Evolutionary conservation across 331 rosid species (phyloP).

Genomic region (Arachis monticola): DNA sequence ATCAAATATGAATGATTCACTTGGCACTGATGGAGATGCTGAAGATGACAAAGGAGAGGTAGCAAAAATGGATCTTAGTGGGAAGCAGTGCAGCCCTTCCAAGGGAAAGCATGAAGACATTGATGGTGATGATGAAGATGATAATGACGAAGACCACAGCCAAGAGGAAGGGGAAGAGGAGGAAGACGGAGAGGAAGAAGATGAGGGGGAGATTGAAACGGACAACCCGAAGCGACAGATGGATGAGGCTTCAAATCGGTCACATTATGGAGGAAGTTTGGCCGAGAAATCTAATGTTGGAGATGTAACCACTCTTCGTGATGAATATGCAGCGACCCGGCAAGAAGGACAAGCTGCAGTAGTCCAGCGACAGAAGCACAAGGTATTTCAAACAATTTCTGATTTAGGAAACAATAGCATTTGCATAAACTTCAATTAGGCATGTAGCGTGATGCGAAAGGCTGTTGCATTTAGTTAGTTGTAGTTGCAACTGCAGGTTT

Average conservation of each 20-base stretch:
- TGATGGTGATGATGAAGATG: conserved; percentile 46
- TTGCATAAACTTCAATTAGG: background rate
- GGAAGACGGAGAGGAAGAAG: conserved; percentile 56
- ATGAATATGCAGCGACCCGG: conserved; percentile 40
- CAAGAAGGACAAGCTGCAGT: conserved; percentile 45
- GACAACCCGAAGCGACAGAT: conserved; percentile 52
- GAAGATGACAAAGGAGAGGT: conserved; percentile 60
- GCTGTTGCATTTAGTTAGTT: conserved; percentile 23
- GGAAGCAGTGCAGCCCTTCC: conserved; percentile 54
- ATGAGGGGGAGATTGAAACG: conserved; percentile 61
- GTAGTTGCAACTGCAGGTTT: conserved; percentile 16
- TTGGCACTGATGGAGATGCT: conserved; percentile 59
- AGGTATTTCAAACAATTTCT: conserved; percentile 51
- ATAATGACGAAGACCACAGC: conserved; percentile 49
- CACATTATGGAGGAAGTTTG: conserved; percentile 41
- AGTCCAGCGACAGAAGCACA: conserved; percentile 44
- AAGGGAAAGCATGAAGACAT: conserved; percentile 48
- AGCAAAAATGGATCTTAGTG: conserved; percentile 51
- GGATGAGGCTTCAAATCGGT: conserved; percentile 52
- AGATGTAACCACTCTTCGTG: conserved; percentile 38
- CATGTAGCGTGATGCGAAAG: background rate
- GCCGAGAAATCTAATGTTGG: conserved; percentile 50
- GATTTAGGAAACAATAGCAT: conserved; percentile 16
- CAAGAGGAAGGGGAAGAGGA: conserved; percentile 50
- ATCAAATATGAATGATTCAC: conserved; percentile 67